Evolutionary conservation across 2,329 filamentous ascomycete species (phyloP).

Genomic region (Microsporum canis): DNA sequence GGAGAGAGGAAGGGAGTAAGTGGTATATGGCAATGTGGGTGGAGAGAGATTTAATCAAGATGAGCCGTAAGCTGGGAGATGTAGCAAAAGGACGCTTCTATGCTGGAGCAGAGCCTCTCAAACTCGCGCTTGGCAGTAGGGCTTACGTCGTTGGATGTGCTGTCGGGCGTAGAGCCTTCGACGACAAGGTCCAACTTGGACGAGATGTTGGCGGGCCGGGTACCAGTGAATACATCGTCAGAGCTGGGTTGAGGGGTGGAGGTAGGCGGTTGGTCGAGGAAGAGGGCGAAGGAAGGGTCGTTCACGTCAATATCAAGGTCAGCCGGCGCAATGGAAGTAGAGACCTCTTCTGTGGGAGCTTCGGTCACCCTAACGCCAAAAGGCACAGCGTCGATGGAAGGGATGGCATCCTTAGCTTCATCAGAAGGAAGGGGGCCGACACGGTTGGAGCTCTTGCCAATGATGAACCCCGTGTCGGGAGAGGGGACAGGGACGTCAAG

Average conservation of each 20-base stretch:
- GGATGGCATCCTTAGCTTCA: constrained; percentile 40
- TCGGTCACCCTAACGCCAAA: constrained; percentile 13
- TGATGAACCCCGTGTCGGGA: constrained; percentile 52
- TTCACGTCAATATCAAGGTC: constrained; percentile 46
- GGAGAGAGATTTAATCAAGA: constrained; percentile 15
- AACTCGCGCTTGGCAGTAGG: constrained; percentile 24
- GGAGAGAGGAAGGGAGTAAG: background rate
- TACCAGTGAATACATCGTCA: constrained; percentile 36
- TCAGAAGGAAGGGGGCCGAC: constrained; percentile 37
- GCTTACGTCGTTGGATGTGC: constrained; percentile 14
- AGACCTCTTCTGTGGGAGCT: background rate
- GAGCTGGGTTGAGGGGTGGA: constrained; percentile 14
- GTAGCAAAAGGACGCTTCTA: constrained; percentile 34
- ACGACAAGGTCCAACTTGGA: background rate
- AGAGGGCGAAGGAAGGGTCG: constrained; percentile 37
- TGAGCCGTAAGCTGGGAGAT: constrained; percentile 32
- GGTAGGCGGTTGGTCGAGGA: constrained; percentile 41
- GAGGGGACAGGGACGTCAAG: constrained; percentile 56
- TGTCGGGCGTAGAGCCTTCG: constrained; percentile 6
- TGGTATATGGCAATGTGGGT: background rate
- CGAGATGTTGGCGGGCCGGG: constrained; percentile 56
- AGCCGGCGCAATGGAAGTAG: constrained; percentile 18
- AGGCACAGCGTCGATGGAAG: constrained; percentile 35
- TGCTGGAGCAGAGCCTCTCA: constrained; percentile 28
- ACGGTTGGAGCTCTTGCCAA: constrained; percentile 56